Percentiles rank a stretch among this genome's conserved stretches.
Evolutionary conservation across 2,329 filamentous ascomycete genomes (phyloP).

Genomic region (Erysiphe neolycopersici): DNA sequence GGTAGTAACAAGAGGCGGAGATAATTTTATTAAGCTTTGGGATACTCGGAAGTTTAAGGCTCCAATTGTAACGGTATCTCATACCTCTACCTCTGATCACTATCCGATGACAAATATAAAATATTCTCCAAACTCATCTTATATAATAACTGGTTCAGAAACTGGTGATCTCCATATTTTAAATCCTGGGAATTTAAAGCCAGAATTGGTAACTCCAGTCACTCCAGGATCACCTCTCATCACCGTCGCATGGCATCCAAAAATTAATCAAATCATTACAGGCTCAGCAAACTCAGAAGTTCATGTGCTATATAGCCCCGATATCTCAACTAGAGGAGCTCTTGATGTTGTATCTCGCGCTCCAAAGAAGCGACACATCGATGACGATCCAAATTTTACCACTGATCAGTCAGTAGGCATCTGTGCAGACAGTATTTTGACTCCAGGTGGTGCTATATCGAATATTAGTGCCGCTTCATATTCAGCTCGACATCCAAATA

Average conservation of each 20-base stretch:
- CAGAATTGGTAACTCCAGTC: constrained; percentile 70
- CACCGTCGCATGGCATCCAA: constrained; percentile 71
- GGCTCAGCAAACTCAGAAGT: constrained; percentile 79
- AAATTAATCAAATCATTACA: constrained; percentile 87
- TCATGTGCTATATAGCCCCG: constrained; percentile 73
- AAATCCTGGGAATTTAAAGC: constrained; percentile 67
- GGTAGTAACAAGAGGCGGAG: constrained; percentile 72
- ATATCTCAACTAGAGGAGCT: constrained; percentile 55
- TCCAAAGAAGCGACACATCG: constrained; percentile 82
- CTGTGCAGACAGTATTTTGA: constrained; percentile 58
- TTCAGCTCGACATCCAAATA: constrained; percentile 34
- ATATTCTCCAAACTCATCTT: constrained; percentile 63
- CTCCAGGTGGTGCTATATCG: constrained; percentile 34
- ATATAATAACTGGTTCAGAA: constrained; percentile 69
- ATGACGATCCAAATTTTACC: constrained; percentile 71
- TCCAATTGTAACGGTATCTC: constrained; percentile 53
- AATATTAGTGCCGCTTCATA: constrained; percentile 19
- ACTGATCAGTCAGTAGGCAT: constrained; percentile 61
- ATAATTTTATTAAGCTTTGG: constrained; percentile 87
- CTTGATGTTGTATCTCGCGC: constrained; percentile 77
- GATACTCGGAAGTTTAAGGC: constrained; percentile 88
- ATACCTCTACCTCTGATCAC: constrained; percentile 58
- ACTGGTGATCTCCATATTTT: constrained; percentile 75
- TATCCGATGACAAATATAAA: constrained; percentile 68
- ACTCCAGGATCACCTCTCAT: constrained; percentile 64